Percentiles rank a stretch among this genome's conserved stretches.
Conservation (phyloP, 805 yeast species). For the Wickerhamomyces subpelliculosus region DNA sequence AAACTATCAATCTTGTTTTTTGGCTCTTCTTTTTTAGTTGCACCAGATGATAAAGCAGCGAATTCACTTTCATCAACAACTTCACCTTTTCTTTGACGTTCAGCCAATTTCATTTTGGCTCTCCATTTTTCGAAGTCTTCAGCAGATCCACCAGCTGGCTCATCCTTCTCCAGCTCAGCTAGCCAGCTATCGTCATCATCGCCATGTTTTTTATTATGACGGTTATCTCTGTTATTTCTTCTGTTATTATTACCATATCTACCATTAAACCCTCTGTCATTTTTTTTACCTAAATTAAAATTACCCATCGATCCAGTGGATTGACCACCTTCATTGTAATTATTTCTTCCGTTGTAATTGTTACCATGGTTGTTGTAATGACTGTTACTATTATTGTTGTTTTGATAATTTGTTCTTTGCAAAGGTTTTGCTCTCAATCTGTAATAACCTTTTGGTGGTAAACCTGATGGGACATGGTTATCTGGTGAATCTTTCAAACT, state of each 20-base stretch:
- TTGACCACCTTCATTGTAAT: constrained; percentile 6
- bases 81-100: constrained; percentile 27
- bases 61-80: no score
- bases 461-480: constrained; percentile 9
- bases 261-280: constrained; percentile 2
- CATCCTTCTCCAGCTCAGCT: constrained; percentile 14
- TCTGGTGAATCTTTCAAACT: constrained; percentile 5
- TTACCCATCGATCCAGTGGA: constrained; percentile 24
- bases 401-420: neutral
- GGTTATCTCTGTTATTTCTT: constrained; percentile 8
- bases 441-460: constrained; percentile 19
- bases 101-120: constrained; percentile 29
- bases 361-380: constrained; percentile 5
- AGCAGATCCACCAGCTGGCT: constrained; percentile 13
- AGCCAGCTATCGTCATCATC: constrained; percentile 16
- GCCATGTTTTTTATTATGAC: constrained; percentile 8
- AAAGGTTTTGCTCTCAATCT: constrained; percentile 4
- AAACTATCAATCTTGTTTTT: constrained; percentile 19
- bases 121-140: constrained; percentile 36
- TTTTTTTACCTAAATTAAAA: constrained; percentile 14
- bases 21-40: no score
- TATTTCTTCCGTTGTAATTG: constrained; percentile 6
- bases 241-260: constrained; percentile 1
- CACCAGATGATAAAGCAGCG: no score
- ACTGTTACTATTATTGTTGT: no score